phyloP scores from a whole-genome alignment of 75 land plant genomes.

The Picea glauca region DNA sequence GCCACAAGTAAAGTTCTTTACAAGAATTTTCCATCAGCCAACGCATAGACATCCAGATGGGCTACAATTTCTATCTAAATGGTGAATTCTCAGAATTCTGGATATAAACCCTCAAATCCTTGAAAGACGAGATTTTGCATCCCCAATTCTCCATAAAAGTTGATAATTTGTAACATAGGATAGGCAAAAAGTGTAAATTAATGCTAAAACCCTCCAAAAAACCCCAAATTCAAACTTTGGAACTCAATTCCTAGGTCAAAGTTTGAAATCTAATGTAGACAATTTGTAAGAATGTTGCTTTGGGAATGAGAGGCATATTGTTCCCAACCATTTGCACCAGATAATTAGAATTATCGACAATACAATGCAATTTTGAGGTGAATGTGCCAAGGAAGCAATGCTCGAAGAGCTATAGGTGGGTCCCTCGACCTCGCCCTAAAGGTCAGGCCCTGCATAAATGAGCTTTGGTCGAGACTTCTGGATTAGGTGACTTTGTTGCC shows the following conservation, averaged over 20 bases:
- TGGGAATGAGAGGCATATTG: not conserved
- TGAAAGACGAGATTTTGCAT: not conserved
- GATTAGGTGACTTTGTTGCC: constrained; percentile 4
- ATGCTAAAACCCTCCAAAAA: not conserved
- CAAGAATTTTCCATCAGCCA: too few relatives aligned
- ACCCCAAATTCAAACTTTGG: not conserved
- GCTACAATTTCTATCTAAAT: constrained; percentile 7
- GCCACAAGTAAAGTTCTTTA: not conserved
- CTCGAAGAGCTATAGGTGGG: too few relatives aligned
- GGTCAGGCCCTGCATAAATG: not conserved
- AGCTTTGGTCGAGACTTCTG: constrained; percentile 21
- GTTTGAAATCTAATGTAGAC: not conserved
- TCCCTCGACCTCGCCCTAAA: not conserved
- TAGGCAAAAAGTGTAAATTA: not conserved
- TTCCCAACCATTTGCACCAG: not conserved
- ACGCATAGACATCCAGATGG: not conserved
- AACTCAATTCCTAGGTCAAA: not conserved
- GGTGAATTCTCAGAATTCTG: not conserved
- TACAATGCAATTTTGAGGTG: not conserved
- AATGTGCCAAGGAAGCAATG: constrained; percentile 9
- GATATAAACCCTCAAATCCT: not conserved
- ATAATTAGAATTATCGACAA: not conserved
- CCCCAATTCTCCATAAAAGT: not conserved
- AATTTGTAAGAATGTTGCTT: not conserved
- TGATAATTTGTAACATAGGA: not conserved